Conservation (phyloP, 305 asterid genomes). For the Fraxinus sp. region DNA sequence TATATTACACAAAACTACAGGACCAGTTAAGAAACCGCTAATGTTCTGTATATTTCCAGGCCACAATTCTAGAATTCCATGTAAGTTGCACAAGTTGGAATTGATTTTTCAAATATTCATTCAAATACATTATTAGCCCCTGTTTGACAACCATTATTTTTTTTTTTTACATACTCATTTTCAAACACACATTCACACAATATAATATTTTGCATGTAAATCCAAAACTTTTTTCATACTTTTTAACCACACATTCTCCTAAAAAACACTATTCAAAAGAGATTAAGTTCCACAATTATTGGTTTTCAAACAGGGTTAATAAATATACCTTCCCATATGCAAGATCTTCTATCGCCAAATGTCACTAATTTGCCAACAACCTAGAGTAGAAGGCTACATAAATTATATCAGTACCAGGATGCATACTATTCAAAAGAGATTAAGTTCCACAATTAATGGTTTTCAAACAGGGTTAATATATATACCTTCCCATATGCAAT, state of each 20-base stretch:
- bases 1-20: constrained; percentile 12
- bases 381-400: background rate
- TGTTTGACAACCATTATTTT: no score
- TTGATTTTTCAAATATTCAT: constrained; percentile 9
- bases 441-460: no score
- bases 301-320: no score
- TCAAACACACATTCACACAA: no score
- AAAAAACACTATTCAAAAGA: no score
- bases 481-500: constrained; percentile 1
- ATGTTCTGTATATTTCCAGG: constrained; percentile 22
- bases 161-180: no score
- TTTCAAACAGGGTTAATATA: no score
- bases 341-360: constrained; percentile 8
- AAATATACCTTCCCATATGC: background rate
- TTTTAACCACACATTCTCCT: no score
- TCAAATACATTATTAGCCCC: constrained; percentile 5
- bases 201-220: no score
- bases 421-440: background rate
- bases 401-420: background rate
- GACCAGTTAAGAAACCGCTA: constrained; percentile 12
- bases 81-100: constrained; percentile 39
- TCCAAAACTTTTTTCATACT: no score
- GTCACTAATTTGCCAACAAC: background rate
- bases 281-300: no score
- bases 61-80: constrained; percentile 23